A percentile compares a stretch with the other conserved stretches of the same genome.
These are phyloP conservation scores for Kazachstania africana DNA, from an alignment of 805 yeast species.

Conservation along the genomic window DNA sequence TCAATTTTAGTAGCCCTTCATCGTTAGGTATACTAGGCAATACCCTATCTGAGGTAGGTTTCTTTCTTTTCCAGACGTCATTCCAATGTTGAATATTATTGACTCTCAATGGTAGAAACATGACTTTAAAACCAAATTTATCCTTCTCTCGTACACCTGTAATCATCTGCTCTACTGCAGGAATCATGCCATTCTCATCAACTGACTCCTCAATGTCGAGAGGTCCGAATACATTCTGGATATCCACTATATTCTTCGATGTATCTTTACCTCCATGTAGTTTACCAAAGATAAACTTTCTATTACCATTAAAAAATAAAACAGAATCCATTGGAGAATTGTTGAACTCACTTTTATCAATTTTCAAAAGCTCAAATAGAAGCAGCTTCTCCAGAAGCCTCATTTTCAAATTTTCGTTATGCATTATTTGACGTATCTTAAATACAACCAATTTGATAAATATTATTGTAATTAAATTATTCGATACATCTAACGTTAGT, in stretches of 20 bases:
- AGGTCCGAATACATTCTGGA: conserved; percentile 1
- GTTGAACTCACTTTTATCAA: too few species aligned
- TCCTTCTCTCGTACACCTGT: background rate
- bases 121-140: conserved; percentile 5
- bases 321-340: too few species aligned
- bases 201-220: too few species aligned
- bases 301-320: conserved; percentile 16
- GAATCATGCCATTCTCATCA: too few species aligned
- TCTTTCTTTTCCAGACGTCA: conserved; percentile 2
- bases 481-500: conserved; percentile 11
- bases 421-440: too few species aligned
- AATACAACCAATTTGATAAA: conserved; percentile 12
- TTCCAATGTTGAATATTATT: conserved; percentile 4
- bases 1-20: conserved; percentile 1
- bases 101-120: conserved; percentile 3
- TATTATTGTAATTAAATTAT: conserved; percentile 6
- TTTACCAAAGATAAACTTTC: conserved; percentile 11
- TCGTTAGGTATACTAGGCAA: background rate
- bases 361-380: too few species aligned
- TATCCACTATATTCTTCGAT: too few species aligned
- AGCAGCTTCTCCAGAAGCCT: too few species aligned
- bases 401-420: too few species aligned
- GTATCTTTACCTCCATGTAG: too few species aligned
- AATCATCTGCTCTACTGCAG: background rate
- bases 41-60: background rate